phyloP scores from a whole-genome alignment of 805 yeast genomes.

The Ogataea corticis region DNA sequence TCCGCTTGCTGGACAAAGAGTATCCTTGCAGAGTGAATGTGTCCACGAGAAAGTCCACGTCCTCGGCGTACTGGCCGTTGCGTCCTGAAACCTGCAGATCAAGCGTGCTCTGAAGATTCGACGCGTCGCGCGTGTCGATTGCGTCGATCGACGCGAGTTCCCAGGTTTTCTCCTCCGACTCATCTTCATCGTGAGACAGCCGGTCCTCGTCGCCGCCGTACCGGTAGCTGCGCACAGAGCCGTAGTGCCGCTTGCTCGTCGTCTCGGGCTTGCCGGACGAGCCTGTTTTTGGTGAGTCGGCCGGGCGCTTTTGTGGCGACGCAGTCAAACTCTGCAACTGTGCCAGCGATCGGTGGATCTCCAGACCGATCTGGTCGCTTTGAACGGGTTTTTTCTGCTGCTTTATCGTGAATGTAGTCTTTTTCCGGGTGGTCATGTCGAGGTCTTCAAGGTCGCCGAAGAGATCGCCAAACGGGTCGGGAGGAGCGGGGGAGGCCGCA shows the following conservation, averaged over 20 bases:
- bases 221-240: slow-evolving; percentile 31
- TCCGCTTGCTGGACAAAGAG: slow-evolving; percentile 16
- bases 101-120: slow-evolving; percentile 24
- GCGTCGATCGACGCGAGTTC: too few species aligned
- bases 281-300: background rate
- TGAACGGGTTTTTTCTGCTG: background rate
- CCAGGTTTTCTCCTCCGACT: slow-evolving; percentile 18
- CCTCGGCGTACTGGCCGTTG: slow-evolving; percentile 19
- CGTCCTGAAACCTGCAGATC: slow-evolving; percentile 38
- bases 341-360: background rate
- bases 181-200: slow-evolving; percentile 13
- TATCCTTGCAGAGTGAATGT: slow-evolving; percentile 16
- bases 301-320: too few species aligned
- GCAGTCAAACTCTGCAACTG: slow-evolving; percentile 1
- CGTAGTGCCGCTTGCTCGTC: slow-evolving; percentile 27
- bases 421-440: background rate
- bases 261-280: background rate
- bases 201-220: slow-evolving; percentile 15
- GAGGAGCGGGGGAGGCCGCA: background rate
- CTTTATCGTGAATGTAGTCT: slow-evolving; percentile 2
- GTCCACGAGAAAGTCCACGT: slow-evolving; percentile 14
- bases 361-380: slow-evolving; percentile 2
- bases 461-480: background rate
- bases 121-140: background rate
- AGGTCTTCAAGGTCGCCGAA: background rate